phyloP scores from a whole-genome alignment of 2,329 filamentous ascomycete genomes.

The Aspergillus ustus region DNA sequence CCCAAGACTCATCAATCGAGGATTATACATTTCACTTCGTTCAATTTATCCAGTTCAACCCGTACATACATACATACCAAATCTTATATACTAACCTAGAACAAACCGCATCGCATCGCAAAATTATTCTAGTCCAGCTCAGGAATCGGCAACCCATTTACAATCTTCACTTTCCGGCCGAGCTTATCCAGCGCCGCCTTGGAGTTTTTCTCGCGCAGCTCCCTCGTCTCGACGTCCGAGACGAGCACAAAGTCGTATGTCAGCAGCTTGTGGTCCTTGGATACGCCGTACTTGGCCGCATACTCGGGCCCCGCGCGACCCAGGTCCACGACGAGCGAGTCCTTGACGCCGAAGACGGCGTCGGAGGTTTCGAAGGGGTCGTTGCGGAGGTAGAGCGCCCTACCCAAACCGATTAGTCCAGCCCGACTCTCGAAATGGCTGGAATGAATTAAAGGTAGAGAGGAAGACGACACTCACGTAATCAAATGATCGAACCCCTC shows the following conservation, averaged over 20 bases:
- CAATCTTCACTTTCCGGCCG: conserved; percentile 71
- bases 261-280: conserved; percentile 66
- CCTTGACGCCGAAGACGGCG: conserved; percentile 85
- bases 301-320: conserved; percentile 57
- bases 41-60: neutral
- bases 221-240: conserved; percentile 68
- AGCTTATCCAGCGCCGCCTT: conserved; percentile 68
- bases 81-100: conserved; percentile 6
- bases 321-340: conserved; percentile 74
- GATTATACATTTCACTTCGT: neutral
- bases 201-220: conserved; percentile 69
- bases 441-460: too few species aligned
- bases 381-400: conserved; percentile 75
- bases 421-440: too few species aligned
- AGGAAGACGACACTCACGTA: conserved; percentile 64
- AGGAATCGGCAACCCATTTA: conserved; percentile 76
- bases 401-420: conserved; percentile 37
- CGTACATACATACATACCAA: too few species aligned
- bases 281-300: conserved; percentile 66
- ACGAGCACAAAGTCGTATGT: conserved; percentile 80
- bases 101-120: conserved; percentile 16
- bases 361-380: conserved; percentile 84
- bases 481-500: conserved; percentile 77
- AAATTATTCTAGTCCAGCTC: conserved; percentile 63
- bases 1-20: neutral